Evolutionary conservation across 768 basidiomycete species (phyloP), one percentile per base, ranked within the genome.

Genomic region (Leccinellum luteum): DNA sequence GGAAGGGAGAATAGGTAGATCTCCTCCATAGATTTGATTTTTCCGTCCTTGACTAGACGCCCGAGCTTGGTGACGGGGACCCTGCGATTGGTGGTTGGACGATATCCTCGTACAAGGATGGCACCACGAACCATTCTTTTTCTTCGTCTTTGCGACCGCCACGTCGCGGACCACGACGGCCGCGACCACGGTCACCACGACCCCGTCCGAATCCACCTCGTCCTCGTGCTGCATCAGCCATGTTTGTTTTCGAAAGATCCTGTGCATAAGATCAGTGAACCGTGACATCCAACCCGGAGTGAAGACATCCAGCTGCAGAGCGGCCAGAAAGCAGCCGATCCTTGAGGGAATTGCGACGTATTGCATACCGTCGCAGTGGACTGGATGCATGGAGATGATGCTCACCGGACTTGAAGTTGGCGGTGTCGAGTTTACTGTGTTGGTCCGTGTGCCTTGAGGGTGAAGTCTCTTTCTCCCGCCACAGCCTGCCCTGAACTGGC

Each of bases 1-100:
- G 96, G 95, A 63, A 99, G 90, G 27, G 97, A 99, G 87, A 98
- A 99, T 72, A 99, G 94, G 80, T 98, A 99, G 78, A 98, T 98
- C 75, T 99, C 97, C 75, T 99, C 97, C 85, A 99, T 95, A 49
- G 94, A 97, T 79, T 96, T 98, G 81, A 99, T 98, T 81, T 98
- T 98, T 66, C 96, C 96, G 69, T 98, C 97, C 79, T 97, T 98
- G 47, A 98, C 95, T 71, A 99, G 86, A 77, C 97, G 95, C 60
- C 97, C 97, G 66, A 99, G 90, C 76, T 98, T 99, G 75, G 97
- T 98, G 77, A 98, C 95, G 67, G 97, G 96, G 60, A 87, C 87
- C 94, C 93, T 94, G 66, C 4, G 23, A 60, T 49, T 49, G 48
- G 35, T 38, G 17, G n/a, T 59, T 58, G 52, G 62, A 57, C 51